Evolutionary conservation across 2,329 filamentous ascomycete genomes (phyloP).

Genomic region (Phaeosphaeria sp.): DNA sequence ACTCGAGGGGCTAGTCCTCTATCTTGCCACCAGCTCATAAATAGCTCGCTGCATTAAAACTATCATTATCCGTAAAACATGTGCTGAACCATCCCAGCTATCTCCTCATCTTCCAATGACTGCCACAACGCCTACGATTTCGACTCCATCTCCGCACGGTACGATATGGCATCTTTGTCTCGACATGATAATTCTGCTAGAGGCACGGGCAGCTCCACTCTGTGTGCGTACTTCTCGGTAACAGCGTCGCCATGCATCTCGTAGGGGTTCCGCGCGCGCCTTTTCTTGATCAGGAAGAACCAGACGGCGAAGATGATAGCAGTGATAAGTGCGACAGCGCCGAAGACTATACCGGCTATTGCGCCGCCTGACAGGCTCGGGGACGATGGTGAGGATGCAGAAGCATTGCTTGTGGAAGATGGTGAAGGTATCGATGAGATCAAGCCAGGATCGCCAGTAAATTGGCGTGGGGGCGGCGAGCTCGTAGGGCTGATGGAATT

Average conservation of each 20-base stretch:
- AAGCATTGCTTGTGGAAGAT: background rate
- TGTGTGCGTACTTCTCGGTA: conserved; percentile 7
- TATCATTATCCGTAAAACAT: too few relatives aligned
- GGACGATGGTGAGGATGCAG: background rate
- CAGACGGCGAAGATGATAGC: conserved; percentile 1
- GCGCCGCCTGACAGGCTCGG: conserved; percentile 13
- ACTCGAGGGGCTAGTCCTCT: too few relatives aligned
- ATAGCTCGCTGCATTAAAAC: too few relatives aligned
- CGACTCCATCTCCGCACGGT: too few relatives aligned
- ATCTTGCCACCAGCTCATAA: too few relatives aligned
- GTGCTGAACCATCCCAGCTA: too few relatives aligned
- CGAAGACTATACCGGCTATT: conserved; percentile 18
- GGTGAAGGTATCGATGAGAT: background rate
- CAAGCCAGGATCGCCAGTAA: too few relatives aligned
- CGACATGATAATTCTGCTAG: background rate
- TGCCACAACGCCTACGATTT: too few relatives aligned
- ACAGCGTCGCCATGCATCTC: background rate
- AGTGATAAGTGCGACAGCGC: conserved; percentile 3
- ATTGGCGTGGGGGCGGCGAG: background rate
- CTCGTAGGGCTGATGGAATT: background rate
- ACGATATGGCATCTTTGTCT: background rate
- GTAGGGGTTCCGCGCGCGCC: background rate
- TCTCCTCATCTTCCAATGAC: too few relatives aligned
- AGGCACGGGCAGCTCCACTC: background rate
- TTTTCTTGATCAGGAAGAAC: conserved; percentile 2